phyloP scores from a whole-genome alignment of 495 filamentous ascomycete genomes.

The Physcia stellaris region DNA sequence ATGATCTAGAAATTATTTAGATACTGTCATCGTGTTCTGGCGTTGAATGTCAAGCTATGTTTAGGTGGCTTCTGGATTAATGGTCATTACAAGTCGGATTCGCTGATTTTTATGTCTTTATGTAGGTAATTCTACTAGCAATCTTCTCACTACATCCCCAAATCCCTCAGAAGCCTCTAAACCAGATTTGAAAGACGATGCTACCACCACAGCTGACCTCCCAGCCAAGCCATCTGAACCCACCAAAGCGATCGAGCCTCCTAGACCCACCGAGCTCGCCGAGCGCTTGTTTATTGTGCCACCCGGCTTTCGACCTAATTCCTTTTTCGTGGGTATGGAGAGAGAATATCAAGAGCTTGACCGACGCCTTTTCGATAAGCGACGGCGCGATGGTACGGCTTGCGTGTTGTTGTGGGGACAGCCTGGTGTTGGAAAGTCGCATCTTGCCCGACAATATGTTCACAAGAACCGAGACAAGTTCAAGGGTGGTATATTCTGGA shows the following conservation, averaged over 20 bases:
- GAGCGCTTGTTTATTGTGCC: conserved; percentile 49
- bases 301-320: conserved; percentile 64
- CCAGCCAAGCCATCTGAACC: too few relatives aligned
- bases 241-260: too few relatives aligned
- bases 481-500: conserved; percentile 69
- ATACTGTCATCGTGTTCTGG: too few relatives aligned
- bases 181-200: conserved; percentile 7
- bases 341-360: conserved; percentile 57
- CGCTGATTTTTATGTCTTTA: conserved; percentile 15
- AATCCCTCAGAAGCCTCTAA: conserved; percentile 4
- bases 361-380: conserved; percentile 50
- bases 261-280: conserved; percentile 3
- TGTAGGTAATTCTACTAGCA: conserved; percentile 16
- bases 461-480: conserved; percentile 52
- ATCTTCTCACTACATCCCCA: conserved; percentile 10
- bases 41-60: too few relatives aligned
- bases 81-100: conserved; percentile 4
- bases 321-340: conserved; percentile 60
- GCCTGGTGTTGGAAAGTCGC: conserved; percentile 70
- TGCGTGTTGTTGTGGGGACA: conserved; percentile 59
- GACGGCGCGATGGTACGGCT: conserved; percentile 46
- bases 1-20: too few relatives aligned
- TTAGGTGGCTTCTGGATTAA: too few relatives aligned
- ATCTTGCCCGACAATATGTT: conserved; percentile 71
- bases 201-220: conserved; percentile 7